A percentile compares a stretch with the other conserved stretches of the same genome.
Conservation (phyloP, 179 eudicot genomes). For the Beta macrorhiza region DNA sequence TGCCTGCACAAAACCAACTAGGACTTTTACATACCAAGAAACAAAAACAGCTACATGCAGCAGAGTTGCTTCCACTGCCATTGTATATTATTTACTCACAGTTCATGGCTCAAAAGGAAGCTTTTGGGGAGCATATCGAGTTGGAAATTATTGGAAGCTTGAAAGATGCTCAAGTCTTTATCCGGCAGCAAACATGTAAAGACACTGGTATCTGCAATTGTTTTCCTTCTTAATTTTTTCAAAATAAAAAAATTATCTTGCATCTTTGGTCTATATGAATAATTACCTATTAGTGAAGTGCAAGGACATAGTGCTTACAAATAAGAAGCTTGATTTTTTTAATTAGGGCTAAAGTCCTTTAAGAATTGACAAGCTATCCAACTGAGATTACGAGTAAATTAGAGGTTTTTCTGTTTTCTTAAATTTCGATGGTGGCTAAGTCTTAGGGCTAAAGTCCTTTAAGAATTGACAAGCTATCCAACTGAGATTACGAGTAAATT, state of each 20-base stretch:
- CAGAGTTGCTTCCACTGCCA: conserved; percentile 94
- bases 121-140: conserved; percentile 81
- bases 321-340: neutral
- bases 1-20: conserved; percentile 85
- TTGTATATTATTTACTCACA: conserved; percentile 87
- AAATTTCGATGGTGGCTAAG: neutral
- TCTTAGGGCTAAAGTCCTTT: neutral
- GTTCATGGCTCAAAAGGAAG: conserved; percentile 88
- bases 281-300: neutral
- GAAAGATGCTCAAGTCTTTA: conserved; percentile 86
- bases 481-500: neutral
- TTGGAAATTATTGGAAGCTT: conserved; percentile 77
- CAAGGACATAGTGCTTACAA: neutral
- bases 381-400: neutral
- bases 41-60: conserved; percentile 72
- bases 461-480: neutral
- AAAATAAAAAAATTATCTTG: neutral
- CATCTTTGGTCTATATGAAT: neutral
- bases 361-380: neutral
- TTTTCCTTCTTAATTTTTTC: neutral
- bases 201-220: conserved; percentile 46
- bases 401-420: neutral
- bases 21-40: conserved; percentile 81
- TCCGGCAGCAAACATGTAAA: conserved; percentile 72
- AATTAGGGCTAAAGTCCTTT: neutral